Evolutionary conservation across 192 early-diverging fungal genomes (phyloP).

Genomic region (Geranomyces variabilis): DNA sequence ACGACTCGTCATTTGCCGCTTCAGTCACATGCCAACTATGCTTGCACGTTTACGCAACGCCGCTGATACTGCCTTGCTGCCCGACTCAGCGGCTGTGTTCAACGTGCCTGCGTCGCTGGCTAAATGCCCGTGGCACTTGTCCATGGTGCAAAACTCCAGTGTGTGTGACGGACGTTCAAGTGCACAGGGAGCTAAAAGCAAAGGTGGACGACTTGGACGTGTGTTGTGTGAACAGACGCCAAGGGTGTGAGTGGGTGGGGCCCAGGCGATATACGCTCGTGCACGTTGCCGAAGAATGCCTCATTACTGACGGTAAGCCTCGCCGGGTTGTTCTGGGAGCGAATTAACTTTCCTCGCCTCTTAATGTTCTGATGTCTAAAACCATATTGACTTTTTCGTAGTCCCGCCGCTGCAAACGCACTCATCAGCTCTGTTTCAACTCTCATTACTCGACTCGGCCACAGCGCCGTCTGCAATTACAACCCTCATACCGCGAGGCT

Average conservation of each 20-base stretch:
- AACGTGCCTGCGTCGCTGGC: slow-evolving; percentile 31
- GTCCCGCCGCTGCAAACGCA: not conserved
- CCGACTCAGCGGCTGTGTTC: slow-evolving; percentile 20
- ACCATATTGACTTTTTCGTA: too few species aligned
- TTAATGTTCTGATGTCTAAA: not conserved
- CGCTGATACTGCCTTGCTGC: slow-evolving; percentile 29
- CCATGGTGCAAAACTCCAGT: slow-evolving; percentile 21
- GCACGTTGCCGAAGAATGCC: slow-evolving; percentile 36
- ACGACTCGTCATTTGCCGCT: slow-evolving; percentile 23
- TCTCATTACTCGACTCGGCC: slow-evolving; percentile 19
- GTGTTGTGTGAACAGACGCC: slow-evolving; percentile 20
- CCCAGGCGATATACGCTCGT: slow-evolving; percentile 31
- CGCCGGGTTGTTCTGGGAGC: not conserved
- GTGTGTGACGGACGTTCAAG: slow-evolving; percentile 6
- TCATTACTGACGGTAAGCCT: slow-evolving; percentile 18
- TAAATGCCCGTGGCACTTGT: slow-evolving; percentile 11
- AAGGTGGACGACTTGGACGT: slow-evolving; percentile 35
- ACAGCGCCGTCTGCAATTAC: not conserved
- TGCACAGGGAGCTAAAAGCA: slow-evolving; percentile 25
- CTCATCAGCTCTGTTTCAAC: slow-evolving; percentile 19
- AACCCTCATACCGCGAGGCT: slow-evolving; percentile 17
- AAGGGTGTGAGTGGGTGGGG: slow-evolving; percentile 38
- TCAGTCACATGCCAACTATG: slow-evolving; percentile 23
- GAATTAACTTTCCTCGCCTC: not conserved
- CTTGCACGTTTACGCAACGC: slow-evolving; percentile 22